Percentiles rank a stretch among this genome's conserved stretches.
Evolutionary conservation across 2,329 filamentous ascomycete genomes (phyloP).

Genomic region (Uncinocarpus reesii): DNA sequence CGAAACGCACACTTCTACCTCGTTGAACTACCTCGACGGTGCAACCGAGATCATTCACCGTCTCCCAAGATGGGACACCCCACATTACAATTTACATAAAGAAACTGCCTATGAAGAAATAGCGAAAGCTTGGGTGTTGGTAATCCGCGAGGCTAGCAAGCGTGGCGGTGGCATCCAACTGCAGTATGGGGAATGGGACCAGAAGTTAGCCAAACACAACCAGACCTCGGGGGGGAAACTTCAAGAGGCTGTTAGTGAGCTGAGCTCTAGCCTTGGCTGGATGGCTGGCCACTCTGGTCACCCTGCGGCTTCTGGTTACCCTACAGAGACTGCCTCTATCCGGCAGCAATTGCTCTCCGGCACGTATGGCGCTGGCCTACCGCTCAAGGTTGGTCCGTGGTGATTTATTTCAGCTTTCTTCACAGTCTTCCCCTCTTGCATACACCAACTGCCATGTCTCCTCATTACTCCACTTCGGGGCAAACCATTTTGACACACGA

Average conservation of each 20-base stretch:
- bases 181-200: slow-evolving; percentile 86
- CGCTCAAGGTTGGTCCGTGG: slow-evolving; percentile 49
- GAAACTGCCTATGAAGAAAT: slow-evolving; percentile 95
- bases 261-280: slow-evolving; percentile 68
- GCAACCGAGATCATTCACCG: slow-evolving; percentile 84
- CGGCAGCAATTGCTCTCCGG: slow-evolving; percentile 48
- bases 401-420: slow-evolving; percentile 24
- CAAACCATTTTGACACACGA: slow-evolving; percentile 7
- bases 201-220: slow-evolving; percentile 77
- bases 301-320: slow-evolving; percentile 21
- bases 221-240: slow-evolving; percentile 74
- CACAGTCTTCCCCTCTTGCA: neutral
- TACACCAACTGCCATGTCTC: slow-evolving; percentile 13
- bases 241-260: slow-evolving; percentile 65
- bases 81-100: slow-evolving; percentile 82
- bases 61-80: slow-evolving; percentile 82
- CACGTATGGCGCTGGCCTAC: slow-evolving; percentile 45
- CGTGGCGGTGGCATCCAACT: slow-evolving; percentile 80
- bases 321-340: slow-evolving; percentile 36
- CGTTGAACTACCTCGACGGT: slow-evolving; percentile 76
- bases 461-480: slow-evolving; percentile 9
- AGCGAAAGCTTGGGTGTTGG: slow-evolving; percentile 80
- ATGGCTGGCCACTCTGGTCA: slow-evolving; percentile 45
- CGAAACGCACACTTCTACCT: slow-evolving; percentile 72
- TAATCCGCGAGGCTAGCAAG: slow-evolving; percentile 84